Percentiles rank a stretch among this genome's conserved stretches.
phyloP scores from a whole-genome alignment of 495 filamentous ascomycete species.

The Hypoxylon subgilvum region DNA sequence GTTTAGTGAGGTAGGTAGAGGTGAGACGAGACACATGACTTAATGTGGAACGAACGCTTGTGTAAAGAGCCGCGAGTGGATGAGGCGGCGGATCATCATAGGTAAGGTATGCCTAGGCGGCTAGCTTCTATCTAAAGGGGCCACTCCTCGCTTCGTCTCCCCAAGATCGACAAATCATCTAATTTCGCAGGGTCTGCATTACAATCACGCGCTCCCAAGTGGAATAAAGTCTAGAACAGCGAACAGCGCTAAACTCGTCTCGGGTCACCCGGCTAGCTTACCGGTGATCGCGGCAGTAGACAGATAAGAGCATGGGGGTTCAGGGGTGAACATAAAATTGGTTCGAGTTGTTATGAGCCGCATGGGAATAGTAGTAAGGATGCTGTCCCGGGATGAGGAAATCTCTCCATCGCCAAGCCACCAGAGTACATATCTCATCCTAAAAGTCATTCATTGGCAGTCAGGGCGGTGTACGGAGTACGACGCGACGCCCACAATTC shows the following conservation, averaged over 20 bases:
- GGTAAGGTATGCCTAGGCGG: constrained; percentile 6
- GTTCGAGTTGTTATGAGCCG: constrained; percentile 32
- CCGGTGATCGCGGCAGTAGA: constrained; percentile 25
- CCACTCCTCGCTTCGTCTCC: not conserved
- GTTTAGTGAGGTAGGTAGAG: constrained; percentile 4
- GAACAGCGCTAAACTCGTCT: constrained; percentile 30
- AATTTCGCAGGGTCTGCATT: constrained; percentile 23
- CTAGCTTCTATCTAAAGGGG: constrained; percentile 10
- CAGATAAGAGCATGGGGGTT: constrained; percentile 28
- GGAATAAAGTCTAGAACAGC: constrained; percentile 37
- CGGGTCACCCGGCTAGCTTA: constrained; percentile 29
- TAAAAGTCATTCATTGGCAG: constrained; percentile 6
- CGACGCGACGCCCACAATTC: too few relatives aligned
- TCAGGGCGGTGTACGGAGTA: constrained; percentile 20
- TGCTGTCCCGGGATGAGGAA: constrained; percentile 20
- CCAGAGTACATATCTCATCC: constrained; percentile 4
- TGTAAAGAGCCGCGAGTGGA: constrained; percentile 24
- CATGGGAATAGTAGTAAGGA: constrained; percentile 20
- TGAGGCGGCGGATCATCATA: constrained; percentile 16
- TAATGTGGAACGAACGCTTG: constrained; percentile 32
- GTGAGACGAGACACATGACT: constrained; percentile 35
- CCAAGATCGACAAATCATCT: constrained; percentile 27
- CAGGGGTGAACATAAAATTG: constrained; percentile 14
- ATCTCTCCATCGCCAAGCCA: constrained; percentile 27
- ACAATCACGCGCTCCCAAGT: constrained; percentile 23